Evolutionary conservation across 1,284 basidiomycete species (phyloP).

Genomic region (Bondarzewia mesenterica): DNA sequence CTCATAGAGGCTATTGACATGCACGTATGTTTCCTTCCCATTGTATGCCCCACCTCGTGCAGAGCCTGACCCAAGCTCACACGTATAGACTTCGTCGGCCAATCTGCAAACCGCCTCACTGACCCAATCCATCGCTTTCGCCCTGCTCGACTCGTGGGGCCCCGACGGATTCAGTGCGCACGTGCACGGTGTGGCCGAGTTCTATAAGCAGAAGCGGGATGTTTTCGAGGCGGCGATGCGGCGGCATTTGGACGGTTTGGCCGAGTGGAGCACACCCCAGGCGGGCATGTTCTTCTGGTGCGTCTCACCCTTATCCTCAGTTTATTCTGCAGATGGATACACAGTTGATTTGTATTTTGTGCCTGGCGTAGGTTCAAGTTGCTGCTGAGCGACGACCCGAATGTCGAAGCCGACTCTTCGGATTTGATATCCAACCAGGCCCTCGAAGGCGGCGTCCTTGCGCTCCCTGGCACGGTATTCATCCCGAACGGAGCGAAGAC

Average conservation of each 20-base stretch:
- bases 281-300: constrained; percentile 92
- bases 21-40: constrained; percentile 37
- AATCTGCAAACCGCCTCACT: constrained; percentile 79
- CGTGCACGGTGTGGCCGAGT: constrained; percentile 61
- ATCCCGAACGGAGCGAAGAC: constrained; percentile 62
- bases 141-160: constrained; percentile 73
- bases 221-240: constrained; percentile 74
- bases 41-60: constrained; percentile 7
- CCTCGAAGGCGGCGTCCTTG: constrained; percentile 76
- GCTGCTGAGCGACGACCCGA: constrained; percentile 32
- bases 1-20: constrained; percentile 72
- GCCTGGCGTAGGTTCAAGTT: constrained; percentile 59
- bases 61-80: constrained; percentile 12
- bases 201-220: constrained; percentile 77
- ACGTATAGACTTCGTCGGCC: constrained; percentile 50
- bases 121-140: constrained; percentile 68
- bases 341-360: too few species aligned
- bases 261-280: constrained; percentile 79
- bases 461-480: constrained; percentile 79
- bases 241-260: constrained; percentile 68
- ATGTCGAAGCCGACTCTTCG: constrained; percentile 65
- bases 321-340: too few species aligned
- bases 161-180: constrained; percentile 76
- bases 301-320: constrained; percentile 26
- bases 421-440: constrained; percentile 75